Evolutionary conservation across 2,329 filamentous ascomycete genomes (phyloP).

Genomic region (Fusarium sp.): DNA sequence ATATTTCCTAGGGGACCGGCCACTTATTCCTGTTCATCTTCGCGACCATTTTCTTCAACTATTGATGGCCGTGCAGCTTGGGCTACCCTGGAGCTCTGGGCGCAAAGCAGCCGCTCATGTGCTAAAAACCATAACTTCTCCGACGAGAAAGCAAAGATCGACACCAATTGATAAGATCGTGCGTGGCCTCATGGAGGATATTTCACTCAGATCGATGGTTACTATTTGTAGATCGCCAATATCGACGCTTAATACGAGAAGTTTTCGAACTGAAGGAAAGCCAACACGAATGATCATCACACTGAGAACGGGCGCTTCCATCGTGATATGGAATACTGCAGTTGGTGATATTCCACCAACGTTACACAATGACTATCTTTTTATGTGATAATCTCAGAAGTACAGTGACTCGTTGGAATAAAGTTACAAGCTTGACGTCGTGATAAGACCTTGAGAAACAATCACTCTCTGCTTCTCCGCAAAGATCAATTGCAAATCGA

Average conservation of each 20-base stretch:
- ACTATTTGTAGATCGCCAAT: neutral
- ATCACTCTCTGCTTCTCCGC: neutral
- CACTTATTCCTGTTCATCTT: no score
- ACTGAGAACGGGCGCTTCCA: neutral
- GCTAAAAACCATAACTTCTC: neutral
- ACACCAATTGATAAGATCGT: neutral
- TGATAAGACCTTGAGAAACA: neutral
- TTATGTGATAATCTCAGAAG: neutral
- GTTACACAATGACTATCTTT: neutral
- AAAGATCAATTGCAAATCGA: neutral
- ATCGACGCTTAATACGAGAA: neutral
- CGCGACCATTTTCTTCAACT: no score
- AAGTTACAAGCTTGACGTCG: slow-evolving; percentile 11
- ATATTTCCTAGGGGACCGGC: no score
- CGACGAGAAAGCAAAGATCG: neutral
- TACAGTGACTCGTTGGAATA: slow-evolving; percentile 2
- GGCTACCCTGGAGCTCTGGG: neutral
- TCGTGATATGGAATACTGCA: neutral
- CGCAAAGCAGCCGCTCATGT: neutral
- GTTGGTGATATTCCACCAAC: neutral
- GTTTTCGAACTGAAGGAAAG: neutral
- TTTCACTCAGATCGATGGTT: neutral
- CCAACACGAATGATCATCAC: neutral
- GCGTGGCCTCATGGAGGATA: neutral
- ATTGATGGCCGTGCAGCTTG: neutral